Base-by-base conservation (phyloP, 352 stramenopile genomes). In the Bremia lactucae region DNA sequence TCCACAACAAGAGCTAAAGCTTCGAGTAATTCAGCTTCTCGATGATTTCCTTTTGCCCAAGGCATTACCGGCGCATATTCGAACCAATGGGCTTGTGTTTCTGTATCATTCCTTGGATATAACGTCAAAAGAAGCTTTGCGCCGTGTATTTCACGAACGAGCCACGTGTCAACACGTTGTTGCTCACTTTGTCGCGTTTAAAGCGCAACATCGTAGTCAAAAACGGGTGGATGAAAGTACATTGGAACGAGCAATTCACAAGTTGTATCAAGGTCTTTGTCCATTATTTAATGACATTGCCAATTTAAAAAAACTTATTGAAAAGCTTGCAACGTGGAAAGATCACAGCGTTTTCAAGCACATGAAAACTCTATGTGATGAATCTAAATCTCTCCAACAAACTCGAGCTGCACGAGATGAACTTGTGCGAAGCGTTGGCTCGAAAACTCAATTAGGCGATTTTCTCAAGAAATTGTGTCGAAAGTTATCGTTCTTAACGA, bases 11-110 rank as follows among this genome's bases (percentile, higher is more conserved):
- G 81, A 94, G 31, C 50, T 94, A 3, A 80, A 81, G 36, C 64
- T 94, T 13, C 70, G 81, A 16, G 78, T 89, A 9, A 67, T 91
- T 6, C 81, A 91, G 42, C 51, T 94, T 14, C 36, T 94, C 9
- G 81, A 94, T 41, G 81, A 94, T 35, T 85, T 91, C 35, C 46
- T 94, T 9, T 55, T 94, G 7, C 81, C 81, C 2, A 91, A 91
- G 29, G 55, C 52, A 14, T 55, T 75, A 2, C 55, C 59, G 1
- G 81, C 87, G 14, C 23, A 34, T 16, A 49, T 41, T 28, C 76
- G 78, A 2, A 68, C 78, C 13, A 83, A 83, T 34, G 73, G 74
- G 10, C 34, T 94, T 24, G 40, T 91, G 13, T 90, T 75, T 41
- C 62, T 91, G 11, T 87, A 72, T 38, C 68, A 84, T 19, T 60